A percentile compares a stretch with the other conserved stretches of the same genome.
phyloP scores from a whole-genome alignment of 2,329 filamentous ascomycete species.

The Anthostomella pinea region DNA sequence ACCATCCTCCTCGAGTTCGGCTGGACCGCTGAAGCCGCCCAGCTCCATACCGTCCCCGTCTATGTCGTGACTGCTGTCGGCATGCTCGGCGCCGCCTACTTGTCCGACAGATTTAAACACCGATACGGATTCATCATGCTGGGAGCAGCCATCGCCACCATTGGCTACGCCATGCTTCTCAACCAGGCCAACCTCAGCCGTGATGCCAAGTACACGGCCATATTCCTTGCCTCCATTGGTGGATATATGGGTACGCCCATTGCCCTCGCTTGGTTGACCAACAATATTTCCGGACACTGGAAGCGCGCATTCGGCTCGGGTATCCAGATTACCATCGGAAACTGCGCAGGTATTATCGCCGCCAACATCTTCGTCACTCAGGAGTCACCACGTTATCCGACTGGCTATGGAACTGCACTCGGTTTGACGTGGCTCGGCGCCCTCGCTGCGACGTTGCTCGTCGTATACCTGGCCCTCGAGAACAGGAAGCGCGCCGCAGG shows the following conservation, averaged over 20 bases:
- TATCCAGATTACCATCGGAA: constrained; percentile 49
- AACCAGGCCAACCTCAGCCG: constrained; percentile 23
- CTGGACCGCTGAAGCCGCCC: constrained; percentile 34
- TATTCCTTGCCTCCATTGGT: constrained; percentile 36
- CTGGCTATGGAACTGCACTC: constrained; percentile 35
- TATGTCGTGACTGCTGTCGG: constrained; percentile 33
- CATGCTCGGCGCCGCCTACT: constrained; percentile 31
- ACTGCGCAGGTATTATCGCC: constrained; percentile 39
- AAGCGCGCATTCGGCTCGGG: constrained; percentile 49
- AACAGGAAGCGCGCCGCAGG: constrained; percentile 46
- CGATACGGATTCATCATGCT: constrained; percentile 35
- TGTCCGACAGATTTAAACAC: constrained; percentile 34
- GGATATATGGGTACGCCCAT: constrained; percentile 35
- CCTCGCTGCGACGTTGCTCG: constrained; percentile 35
- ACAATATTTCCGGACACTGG: constrained; percentile 51
- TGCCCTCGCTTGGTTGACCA: constrained; percentile 46
- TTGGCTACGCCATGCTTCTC: constrained; percentile 36
- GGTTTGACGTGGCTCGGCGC: constrained; percentile 33
- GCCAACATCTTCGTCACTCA: constrained; percentile 34
- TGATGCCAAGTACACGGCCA: constrained; percentile 34
- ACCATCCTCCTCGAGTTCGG: constrained; percentile 41
- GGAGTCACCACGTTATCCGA: constrained; percentile 35
- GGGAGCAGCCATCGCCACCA: constrained; percentile 26
- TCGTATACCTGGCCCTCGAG: constrained; percentile 39
- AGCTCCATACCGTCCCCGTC: constrained; percentile 37